A percentile compares a stretch with the other conserved stretches of the same genome.
These are phyloP conservation scores for Phytophthora pini DNA, from an alignment of 352 stramenopile genomes.

Conservation along the genomic window DNA sequence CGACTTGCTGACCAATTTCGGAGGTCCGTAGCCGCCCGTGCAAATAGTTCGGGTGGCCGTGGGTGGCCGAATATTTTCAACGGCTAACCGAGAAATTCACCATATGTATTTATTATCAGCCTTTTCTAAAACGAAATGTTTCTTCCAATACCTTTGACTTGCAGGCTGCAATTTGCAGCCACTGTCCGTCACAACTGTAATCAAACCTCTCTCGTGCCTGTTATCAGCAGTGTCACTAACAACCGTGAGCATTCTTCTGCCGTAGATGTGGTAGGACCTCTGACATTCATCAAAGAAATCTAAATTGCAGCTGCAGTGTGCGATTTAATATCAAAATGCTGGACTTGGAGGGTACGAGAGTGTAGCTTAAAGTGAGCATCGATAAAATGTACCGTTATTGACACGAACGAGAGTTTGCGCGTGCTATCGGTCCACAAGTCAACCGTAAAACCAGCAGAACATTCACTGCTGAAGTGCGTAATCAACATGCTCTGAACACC, in stretches of 20 bases:
- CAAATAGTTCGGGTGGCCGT: no score
- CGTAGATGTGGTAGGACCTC: neutral
- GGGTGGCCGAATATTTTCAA: no score
- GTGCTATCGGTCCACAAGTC: neutral
- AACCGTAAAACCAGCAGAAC: slow-evolving; percentile 1
- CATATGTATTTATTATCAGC: no score
- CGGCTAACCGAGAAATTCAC: no score
- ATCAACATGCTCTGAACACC: neutral
- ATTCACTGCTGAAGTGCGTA: neutral
- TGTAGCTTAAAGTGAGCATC: neutral
- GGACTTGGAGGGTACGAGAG: neutral
- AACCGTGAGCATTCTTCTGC: neutral
- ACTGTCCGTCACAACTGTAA: neutral
- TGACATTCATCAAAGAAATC: neutral
- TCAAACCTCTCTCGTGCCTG: neutral
- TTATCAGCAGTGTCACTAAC: neutral
- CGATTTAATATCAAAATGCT: neutral
- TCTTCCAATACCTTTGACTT: no score
- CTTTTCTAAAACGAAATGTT: no score
- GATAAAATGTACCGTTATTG: slow-evolving; percentile 3
- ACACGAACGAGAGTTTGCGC: neutral
- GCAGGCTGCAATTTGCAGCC: no score
- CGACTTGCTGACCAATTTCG: no score
- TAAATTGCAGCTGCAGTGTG: neutral
- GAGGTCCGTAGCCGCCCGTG: no score